Conservation (phyloP, 2,329 filamentous ascomycete species). For the Fusarium pininemorale region DNA sequence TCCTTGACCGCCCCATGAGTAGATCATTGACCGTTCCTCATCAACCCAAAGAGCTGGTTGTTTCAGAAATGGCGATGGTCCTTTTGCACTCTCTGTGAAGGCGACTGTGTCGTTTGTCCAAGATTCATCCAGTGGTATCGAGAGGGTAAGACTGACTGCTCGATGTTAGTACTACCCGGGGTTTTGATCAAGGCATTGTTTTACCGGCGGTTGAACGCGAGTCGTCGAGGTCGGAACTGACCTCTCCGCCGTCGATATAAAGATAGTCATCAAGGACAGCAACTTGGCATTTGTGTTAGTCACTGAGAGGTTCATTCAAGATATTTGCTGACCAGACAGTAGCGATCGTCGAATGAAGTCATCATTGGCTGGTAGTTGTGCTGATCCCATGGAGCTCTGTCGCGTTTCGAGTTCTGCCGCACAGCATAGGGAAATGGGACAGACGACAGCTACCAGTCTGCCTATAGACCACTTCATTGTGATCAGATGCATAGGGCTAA, state of each 20-base stretch:
- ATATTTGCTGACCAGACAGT: not conserved
- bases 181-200: not conserved
- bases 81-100: not conserved
- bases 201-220: not conserved
- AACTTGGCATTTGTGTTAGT: not conserved
- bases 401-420: not conserved
- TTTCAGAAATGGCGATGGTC: not conserved
- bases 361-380: not conserved
- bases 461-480: not conserved
- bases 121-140: not conserved
- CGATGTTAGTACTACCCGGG: not conserved
- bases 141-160: not conserved
- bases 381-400: not conserved
- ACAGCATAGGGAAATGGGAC: accelerated
- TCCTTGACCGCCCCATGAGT: not conserved
- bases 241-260: not conserved
- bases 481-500: accelerated
- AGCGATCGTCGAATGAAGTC: not conserved
- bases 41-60: not conserved
- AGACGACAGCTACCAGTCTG: not conserved
- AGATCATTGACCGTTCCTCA: not conserved
- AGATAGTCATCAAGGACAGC: not conserved
- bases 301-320: accelerated
- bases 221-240: not conserved
- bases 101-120: not conserved